phyloP scores from a whole-genome alignment of 139 green algal species.

The Coccomyxa sp. region DNA sequence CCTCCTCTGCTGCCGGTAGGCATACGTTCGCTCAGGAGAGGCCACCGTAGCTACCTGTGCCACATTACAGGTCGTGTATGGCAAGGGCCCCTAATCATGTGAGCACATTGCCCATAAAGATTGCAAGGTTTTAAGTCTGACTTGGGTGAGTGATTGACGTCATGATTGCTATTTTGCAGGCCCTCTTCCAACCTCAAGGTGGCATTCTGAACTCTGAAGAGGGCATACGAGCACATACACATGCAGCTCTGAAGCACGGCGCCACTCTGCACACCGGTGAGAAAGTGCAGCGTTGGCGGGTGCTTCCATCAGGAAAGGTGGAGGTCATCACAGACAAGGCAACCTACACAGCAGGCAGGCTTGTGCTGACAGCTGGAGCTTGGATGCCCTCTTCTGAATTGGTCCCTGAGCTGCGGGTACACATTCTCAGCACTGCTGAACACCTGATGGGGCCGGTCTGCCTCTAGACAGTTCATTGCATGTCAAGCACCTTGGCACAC shows the following conservation, averaged over 20 bases:
- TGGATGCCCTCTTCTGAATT: constrained; percentile 69
- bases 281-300: constrained; percentile 27
- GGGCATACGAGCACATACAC: neutral
- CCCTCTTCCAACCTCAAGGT: constrained; percentile 52
- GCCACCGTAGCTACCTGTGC: no score
- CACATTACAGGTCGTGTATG: no score
- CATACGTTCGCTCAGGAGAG: no score
- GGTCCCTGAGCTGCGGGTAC: constrained; percentile 60
- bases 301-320: constrained; percentile 14
- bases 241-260: constrained; percentile 34
- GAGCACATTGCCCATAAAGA: no score
- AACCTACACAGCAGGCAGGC: constrained; percentile 17
- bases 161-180: no score
- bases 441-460: no score
- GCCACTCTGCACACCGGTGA: constrained; percentile 21
- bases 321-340: constrained; percentile 26
- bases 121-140: no score
- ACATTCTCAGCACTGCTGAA: no score
- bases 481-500: neutral
- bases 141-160: no score
- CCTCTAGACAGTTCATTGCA: neutral
- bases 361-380: constrained; percentile 56
- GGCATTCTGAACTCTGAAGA: constrained; percentile 65
- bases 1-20: no score
- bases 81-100: no score